Percentiles rank a stretch among this genome's conserved stretches.
phyloP scores from a whole-genome alignment of 2,329 filamentous ascomycete species.

The Nemania bipapillata region DNA sequence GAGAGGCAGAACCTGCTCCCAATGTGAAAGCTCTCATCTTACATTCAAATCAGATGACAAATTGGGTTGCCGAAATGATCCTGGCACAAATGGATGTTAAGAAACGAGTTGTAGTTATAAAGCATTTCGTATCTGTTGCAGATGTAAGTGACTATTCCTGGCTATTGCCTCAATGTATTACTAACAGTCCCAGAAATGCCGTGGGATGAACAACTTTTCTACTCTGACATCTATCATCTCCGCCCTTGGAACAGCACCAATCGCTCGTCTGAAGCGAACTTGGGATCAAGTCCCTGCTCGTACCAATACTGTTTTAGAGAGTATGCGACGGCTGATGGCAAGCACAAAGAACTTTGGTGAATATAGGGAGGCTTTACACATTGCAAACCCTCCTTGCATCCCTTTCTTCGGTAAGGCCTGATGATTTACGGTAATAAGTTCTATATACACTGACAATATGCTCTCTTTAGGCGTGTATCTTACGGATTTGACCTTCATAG shows the following conservation, averaged over 20 bases:
- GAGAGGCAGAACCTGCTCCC: conserved; percentile 84
- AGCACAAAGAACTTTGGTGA: conserved; percentile 98
- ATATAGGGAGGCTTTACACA: conserved; percentile 91
- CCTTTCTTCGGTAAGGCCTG: conserved; percentile 86
- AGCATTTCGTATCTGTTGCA: conserved; percentile 95
- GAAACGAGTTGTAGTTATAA: conserved; percentile 95
- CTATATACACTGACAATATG: conserved; percentile 22
- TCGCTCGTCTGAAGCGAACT: conserved; percentile 90
- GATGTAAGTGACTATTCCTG: conserved; percentile 73
- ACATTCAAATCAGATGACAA: conserved; percentile 98
- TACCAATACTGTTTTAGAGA: conserved; percentile 81
- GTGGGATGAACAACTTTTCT: conserved; percentile 92
- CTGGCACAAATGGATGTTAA: conserved; percentile 92
- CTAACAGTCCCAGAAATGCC: conserved; percentile 79
- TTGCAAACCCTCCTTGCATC: conserved; percentile 94
- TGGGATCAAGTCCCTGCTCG: conserved; percentile 93
- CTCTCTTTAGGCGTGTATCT: conserved; percentile 81
- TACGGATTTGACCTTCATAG: conserved; percentile 97
- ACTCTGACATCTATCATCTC: conserved; percentile 98
- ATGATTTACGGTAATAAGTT: not conserved
- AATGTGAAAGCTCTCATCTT: conserved; percentile 97
- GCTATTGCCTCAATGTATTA: conserved; percentile 11
- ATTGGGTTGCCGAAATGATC: conserved; percentile 99
- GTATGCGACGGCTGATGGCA: conserved; percentile 93
- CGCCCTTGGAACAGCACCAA: conserved; percentile 90